Evolutionary conservation across 208 protist species (phyloP), one percentile per base, ranked within the genome.

Genomic region (Willaertia magna): DNA sequence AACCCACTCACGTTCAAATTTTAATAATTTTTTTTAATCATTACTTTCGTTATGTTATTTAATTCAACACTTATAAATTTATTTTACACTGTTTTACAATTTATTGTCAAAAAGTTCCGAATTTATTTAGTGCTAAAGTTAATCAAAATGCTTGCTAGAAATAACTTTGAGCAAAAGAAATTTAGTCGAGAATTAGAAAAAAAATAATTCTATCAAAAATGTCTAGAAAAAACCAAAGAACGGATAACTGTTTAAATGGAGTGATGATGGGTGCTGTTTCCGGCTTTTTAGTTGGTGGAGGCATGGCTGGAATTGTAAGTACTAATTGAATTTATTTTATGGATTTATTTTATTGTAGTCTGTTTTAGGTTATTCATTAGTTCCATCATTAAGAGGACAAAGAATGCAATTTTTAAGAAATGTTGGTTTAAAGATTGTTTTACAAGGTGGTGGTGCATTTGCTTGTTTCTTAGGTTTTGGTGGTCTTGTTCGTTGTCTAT

Each of bases 271-370:
- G 76, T 40, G 76, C 43, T 42, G 22, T 81, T n/a, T 34, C 30
- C 4, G 76, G 76, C 16, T 81, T 81, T 40, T 12, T 51, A 39
- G 76, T 81, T 34, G 76, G 76, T 44, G 76, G 76, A 51, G 76
- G 76, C 12, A 81, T 81, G 76, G 76, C 76, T 51, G 76, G 76
- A 46, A 39, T 46, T n/a, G 76, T 81, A 81, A 39, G 76, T 81
- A 34, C 6, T 26, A 18, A 42, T 9, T 49, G 34, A 16, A 4
- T 43, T 34, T 76, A 11, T 26, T 30, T 18, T 6, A n/a, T 6
- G 6, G 12, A 34, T 30, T 74, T 9, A n/a, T 34, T 30, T 34
- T 30, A n/a, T 26, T 14, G 7, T 49, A 81, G 76, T 20, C n/a
- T 6, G 39, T 26, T 51, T 20, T 81, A n/a, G 40, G 40, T 18